Evolutionary conservation across 1,139 yeast species (phyloP).

Genomic region (Saccharomyces hybrid): DNA sequence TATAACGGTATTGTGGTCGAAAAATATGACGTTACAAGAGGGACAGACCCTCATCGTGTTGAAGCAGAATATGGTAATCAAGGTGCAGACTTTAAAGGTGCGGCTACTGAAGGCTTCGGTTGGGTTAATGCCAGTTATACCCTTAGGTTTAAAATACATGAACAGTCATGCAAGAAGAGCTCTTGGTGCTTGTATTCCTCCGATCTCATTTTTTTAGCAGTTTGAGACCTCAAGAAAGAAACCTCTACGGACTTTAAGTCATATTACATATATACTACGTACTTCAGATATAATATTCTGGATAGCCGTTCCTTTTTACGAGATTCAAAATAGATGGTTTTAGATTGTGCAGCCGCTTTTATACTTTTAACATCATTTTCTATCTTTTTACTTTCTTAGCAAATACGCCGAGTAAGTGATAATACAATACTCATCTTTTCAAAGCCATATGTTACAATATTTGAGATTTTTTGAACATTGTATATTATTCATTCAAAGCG

Average conservation of each 20-base stretch:
- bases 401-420: too few relatives aligned
- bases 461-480: too few relatives aligned
- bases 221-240: constrained; percentile 41
- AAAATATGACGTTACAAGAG: constrained; percentile 82
- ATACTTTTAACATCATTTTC: background rate
- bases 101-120: constrained; percentile 93
- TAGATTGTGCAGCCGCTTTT: background rate
- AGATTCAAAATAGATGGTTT: background rate
- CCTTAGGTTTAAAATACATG: constrained; percentile 63
- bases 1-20: constrained; percentile 94
- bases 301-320: background rate
- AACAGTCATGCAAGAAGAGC: constrained; percentile 67
- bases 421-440: too few relatives aligned
- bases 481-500: too few relatives aligned
- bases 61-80: constrained; percentile 97
- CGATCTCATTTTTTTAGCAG: constrained; percentile 55
- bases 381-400: background rate
- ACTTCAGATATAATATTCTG: background rate
- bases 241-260: constrained; percentile 4
- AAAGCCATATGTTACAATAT: too few relatives aligned
- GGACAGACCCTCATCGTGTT: constrained; percentile 81
- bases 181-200: constrained; percentile 76
- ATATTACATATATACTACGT: background rate
- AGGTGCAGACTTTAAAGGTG: constrained; percentile 87
- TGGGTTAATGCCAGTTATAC: constrained; percentile 91